phyloP scores from a whole-genome alignment of 176 grass and related monocot genomes.

The Aegilops bicornis region DNA sequence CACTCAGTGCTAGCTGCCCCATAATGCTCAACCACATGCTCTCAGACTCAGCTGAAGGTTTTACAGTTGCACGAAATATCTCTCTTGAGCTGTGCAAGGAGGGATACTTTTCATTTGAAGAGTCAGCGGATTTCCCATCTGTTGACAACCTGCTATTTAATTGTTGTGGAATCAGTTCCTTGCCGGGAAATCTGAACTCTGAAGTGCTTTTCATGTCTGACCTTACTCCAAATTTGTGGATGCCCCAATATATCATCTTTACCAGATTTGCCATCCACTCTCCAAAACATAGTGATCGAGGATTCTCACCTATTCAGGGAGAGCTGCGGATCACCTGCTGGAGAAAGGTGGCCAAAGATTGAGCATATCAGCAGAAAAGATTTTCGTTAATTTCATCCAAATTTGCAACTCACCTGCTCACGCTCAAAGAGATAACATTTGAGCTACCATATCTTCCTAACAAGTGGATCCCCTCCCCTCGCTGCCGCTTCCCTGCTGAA shows the following conservation, averaged over 20 bases:
- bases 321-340: neutral
- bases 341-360: slow-evolving; percentile 25
- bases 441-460: too few species aligned
- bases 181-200: neutral
- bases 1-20: neutral
- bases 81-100: neutral
- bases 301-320: neutral
- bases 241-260: slow-evolving; percentile 12
- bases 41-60: neutral
- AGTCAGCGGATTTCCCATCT: neutral
- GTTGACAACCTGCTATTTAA: accelerated
- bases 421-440: too few species aligned
- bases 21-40: neutral
- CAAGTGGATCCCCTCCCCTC: too few species aligned
- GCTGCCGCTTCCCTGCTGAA: too few species aligned
- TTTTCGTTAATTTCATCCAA: too few species aligned
- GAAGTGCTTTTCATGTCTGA: neutral
- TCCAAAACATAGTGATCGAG: accelerated
- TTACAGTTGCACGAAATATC: neutral
- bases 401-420: too few species aligned
- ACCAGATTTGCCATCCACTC: neutral
- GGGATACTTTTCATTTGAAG: neutral
- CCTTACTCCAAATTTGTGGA: accelerated
- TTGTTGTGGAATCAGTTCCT: accelerated
- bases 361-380: too few species aligned